Base-by-base conservation (phyloP, 306 rosid species). In the Abrus pulchellus region DNA sequence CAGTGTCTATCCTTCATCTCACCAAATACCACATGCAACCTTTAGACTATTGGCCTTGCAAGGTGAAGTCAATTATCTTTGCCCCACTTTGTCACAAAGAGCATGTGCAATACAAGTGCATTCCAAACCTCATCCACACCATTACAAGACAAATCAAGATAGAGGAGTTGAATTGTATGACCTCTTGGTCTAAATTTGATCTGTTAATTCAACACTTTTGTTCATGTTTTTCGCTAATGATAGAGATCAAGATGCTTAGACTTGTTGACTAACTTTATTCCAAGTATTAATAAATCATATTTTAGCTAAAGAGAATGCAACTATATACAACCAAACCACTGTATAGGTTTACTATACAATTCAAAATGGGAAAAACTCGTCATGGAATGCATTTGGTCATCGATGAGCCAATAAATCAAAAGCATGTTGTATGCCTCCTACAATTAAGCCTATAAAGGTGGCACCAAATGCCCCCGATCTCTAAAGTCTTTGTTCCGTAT, bases 401-500 rank as follows among this genome's bases (percentile, higher is more conserved):
- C 14, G 38, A 60, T 56, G 67, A 33, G 48, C 44, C 45, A 57
- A 72, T 79, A 76, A 78, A 76, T 73, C 5, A 83, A 83, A 78
- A 14, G 64, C 43, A 29, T 30, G 72, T 66, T 65, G 7, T 53
- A 30, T 36, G 38, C 2, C 7, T 40, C 85, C 88, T 60, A 68
- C 79, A 87, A 82, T 87, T 84, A 87, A 80, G 90, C 69, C 90
- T 72, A 62, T 63, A 82, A 72, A 7, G 9, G 85, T 76, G 88
- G 60, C 77, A 80, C 81, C 52, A 75, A 81, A 77, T 69, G 62
- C 41, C 36, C 81, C 6, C 3, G 2, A 34, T 80, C 49, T 84
- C 48, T 61, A 63, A 20, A 20, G 82, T 65, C 73, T 72, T 4
- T 65, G 32, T 56, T 65, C 62, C 48, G 7, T 65, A 65, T 36